These are phyloP conservation scores for Diplogelasinospora grovesii DNA, from an alignment of 495 filamentous ascomycete species.

Conservation along the genomic window DNA sequence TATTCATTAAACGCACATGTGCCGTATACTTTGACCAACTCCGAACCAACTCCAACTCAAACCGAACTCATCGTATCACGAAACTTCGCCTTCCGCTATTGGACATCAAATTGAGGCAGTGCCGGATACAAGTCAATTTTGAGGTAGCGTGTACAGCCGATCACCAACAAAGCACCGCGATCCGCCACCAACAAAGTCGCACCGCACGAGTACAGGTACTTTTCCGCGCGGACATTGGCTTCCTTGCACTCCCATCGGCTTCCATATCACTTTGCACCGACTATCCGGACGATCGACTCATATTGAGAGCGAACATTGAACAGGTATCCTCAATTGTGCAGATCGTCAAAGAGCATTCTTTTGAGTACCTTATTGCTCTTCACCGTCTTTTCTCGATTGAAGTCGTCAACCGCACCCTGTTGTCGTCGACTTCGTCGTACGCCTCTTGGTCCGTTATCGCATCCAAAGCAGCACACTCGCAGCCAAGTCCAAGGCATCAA, in stretches of 20 bases:
- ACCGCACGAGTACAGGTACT: no score
- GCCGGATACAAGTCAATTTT: no score
- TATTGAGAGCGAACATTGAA: background rate
- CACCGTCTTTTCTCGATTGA: background rate
- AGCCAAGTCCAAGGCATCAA: conserved; percentile 1
- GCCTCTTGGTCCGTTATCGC: no score
- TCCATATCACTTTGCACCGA: background rate
- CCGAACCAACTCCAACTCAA: no score
- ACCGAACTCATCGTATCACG: no score
- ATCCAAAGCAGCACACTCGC: background rate
- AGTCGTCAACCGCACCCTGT: conserved; percentile 6
- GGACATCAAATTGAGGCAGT: no score
- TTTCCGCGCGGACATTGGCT: conserved; percentile 1
- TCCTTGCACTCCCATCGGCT: conserved; percentile 4
- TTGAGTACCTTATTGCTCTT: background rate
- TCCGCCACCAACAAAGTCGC: no score
- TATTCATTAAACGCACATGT: no score
- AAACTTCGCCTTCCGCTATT: no score
- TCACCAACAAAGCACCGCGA: no score
- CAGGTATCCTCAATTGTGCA: conserved; percentile 1
- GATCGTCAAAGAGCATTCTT: background rate
- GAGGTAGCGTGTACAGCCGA: no score
- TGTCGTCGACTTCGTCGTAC: background rate
- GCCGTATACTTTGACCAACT: no score
- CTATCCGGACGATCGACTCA: background rate